Evolutionary conservation across 352 stramenopile species (phyloP), one percentile per base, ranked within the genome.

Genomic region (Phytophthora fragariae): DNA sequence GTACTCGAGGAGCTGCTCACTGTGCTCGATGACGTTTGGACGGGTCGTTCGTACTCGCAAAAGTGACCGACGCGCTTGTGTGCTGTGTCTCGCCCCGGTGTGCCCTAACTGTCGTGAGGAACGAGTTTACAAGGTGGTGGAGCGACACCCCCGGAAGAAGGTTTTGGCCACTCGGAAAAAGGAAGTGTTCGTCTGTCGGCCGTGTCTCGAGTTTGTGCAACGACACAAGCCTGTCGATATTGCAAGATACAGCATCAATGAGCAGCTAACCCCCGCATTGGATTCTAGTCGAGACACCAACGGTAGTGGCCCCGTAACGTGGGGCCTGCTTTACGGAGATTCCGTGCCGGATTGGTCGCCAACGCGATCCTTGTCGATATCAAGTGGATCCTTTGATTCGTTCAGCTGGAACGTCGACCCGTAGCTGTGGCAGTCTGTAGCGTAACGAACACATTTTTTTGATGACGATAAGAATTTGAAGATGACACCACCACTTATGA

Each of bases 21-120:
- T 76, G 14, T 79, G 71, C 21, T 73, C 57, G 15, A 31, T 39
- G 17, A 27, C 62, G 55, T 78, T 76, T 68, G 65, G 57, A 50
- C 70, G 69, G 21, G 53, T 21, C 35, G 55, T 47, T 56, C 64
- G 71, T 57, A 68, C 65, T 60, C 64, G 65, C 21, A 66, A 44
- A 3, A 77, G 57, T 31, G 65, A 80, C 10, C 65, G 70, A 21
- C 62, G 44, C 27, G 68, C 47, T 12, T 77, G 73, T n/a, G 41
- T 75, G 27, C 56, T 80, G 31, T 80, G 73, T 15, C 39, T 72
- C 41, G 70, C 73, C 0, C 46, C 69, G 37, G 57, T 80, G 4
- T 80, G 73, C 24, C 68, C 55, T 2, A 69, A 59, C 39, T 80
- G 73, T 53, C 69, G 73, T 21, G 64, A 77, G 62, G 69, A 77